phyloP scores from a whole-genome alignment of 345 rosid genomes.

The Geranium brycei region DNA sequence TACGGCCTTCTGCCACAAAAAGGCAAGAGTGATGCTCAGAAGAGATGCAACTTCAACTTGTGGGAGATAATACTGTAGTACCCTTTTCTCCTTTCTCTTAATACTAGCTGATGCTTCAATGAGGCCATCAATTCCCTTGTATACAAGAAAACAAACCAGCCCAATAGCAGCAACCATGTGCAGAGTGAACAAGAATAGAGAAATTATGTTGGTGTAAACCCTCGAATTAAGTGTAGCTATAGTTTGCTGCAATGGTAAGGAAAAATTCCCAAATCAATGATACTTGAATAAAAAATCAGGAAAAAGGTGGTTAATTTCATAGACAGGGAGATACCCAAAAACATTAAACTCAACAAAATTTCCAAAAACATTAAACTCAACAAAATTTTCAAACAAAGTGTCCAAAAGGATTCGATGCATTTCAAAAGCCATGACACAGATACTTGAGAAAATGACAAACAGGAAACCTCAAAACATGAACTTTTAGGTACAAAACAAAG shows the following conservation, averaged over 20 bases:
- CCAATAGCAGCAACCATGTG: slow-evolving; percentile 58
- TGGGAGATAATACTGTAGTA: slow-evolving; percentile 50
- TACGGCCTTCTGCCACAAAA: slow-evolving; percentile 73
- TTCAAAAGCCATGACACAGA: no score
- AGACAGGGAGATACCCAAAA: not conserved
- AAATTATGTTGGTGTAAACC: slow-evolving; percentile 65
- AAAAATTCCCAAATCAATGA: not conserved
- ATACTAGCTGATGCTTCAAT: slow-evolving; percentile 34
- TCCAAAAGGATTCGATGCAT: not conserved
- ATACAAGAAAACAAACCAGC: slow-evolving; percentile 65
- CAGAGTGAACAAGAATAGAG: slow-evolving; percentile 50
- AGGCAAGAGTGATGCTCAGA: slow-evolving; percentile 72
- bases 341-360: not conserved
- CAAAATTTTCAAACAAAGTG: not conserved
- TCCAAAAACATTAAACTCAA: not conserved
- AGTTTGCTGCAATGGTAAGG: slow-evolving; percentile 29
- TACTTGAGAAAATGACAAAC: not conserved
- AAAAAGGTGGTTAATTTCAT: not conserved
- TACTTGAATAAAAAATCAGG: not conserved
- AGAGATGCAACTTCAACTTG: slow-evolving; percentile 84
- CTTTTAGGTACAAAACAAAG: not conserved
- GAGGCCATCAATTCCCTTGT: slow-evolving; percentile 78
- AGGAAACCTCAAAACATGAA: no score
- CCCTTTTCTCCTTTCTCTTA: slow-evolving; percentile 43
- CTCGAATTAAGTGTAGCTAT: slow-evolving; percentile 62